A percentile compares a stretch with the other conserved stretches of the same genome.
Conservation (phyloP, 176 grass and related monocot species). For the Carex scoparia region DNA sequence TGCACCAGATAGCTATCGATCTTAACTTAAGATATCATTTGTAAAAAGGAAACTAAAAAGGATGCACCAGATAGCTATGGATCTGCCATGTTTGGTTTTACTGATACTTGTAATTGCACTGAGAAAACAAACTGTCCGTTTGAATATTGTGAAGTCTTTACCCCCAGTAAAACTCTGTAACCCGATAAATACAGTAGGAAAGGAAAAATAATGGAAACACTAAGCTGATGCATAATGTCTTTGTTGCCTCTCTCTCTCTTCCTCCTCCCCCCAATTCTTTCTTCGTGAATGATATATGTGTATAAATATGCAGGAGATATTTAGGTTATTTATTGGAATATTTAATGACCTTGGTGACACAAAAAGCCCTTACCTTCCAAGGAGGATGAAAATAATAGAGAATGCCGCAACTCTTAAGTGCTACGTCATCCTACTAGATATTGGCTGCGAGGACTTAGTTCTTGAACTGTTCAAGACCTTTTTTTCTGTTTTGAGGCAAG, state of each 20-base stretch:
- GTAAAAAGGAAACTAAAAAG: not conserved
- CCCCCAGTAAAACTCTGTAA: not conserved
- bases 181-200: not conserved
- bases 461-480: slow-evolving; percentile 82
- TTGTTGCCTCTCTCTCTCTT: not conserved
- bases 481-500: slow-evolving; percentile 70
- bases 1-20: no score
- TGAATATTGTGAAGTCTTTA: not conserved
- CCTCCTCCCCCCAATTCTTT: not conserved
- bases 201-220: no score
- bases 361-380: slow-evolving; percentile 74
- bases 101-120: not conserved
- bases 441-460: slow-evolving; percentile 71
- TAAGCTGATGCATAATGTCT: not conserved
- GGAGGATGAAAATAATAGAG: slow-evolving; percentile 94
- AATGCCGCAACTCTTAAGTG: slow-evolving; percentile 75
- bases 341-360: slow-evolving; percentile 73
- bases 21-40: no score
- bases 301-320: slow-evolving; percentile 70
- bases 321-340: slow-evolving; percentile 75
- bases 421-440: slow-evolving; percentile 84
- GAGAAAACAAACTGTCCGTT: not conserved
- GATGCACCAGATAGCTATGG: not conserved
- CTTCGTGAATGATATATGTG: not conserved
- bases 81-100: not conserved